phyloP scores from a whole-genome alignment of 805 yeast species.

The Vanderwaltozyma verrucispora region DNA sequence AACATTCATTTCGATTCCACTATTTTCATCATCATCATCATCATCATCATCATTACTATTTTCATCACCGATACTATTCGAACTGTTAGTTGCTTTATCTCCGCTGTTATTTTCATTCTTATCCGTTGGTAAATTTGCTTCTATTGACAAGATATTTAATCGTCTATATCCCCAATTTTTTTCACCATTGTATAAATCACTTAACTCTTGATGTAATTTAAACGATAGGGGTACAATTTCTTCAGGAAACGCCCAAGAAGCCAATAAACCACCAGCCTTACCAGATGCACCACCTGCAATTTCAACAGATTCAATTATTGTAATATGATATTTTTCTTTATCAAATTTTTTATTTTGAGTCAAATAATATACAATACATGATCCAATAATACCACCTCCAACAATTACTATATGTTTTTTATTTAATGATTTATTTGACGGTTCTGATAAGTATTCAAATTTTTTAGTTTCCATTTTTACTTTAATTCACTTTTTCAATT shows the following conservation, averaged over 20 bases:
- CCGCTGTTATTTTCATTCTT: neutral
- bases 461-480: neutral
- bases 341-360: slow-evolving; percentile 76
- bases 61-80: neutral
- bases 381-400: slow-evolving; percentile 96
- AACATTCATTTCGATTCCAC: slow-evolving; percentile 2
- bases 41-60: slow-evolving; percentile 5
- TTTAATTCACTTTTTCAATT: neutral
- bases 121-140: slow-evolving; percentile 54
- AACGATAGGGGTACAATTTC: slow-evolving; percentile 86
- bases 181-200: slow-evolving; percentile 72
- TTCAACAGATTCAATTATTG: slow-evolving; percentile 77
- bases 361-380: slow-evolving; percentile 83
- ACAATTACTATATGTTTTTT: slow-evolving; percentile 74
- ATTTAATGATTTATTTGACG: slow-evolving; percentile 29
- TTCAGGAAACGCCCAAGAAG: slow-evolving; percentile 95
- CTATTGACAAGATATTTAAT: slow-evolving; percentile 74
- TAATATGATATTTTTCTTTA: slow-evolving; percentile 63
- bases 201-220: slow-evolving; percentile 71
- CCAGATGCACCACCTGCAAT: slow-evolving; percentile 98
- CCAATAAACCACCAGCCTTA: slow-evolving; percentile 92
- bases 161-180: slow-evolving; percentile 89
- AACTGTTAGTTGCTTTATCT: too few relatives aligned
- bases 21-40: slow-evolving; percentile 3
- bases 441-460: neutral